Evolutionary conservation across 352 stramenopile genomes (phyloP).

Genomic region (Pythium guiyangense): DNA sequence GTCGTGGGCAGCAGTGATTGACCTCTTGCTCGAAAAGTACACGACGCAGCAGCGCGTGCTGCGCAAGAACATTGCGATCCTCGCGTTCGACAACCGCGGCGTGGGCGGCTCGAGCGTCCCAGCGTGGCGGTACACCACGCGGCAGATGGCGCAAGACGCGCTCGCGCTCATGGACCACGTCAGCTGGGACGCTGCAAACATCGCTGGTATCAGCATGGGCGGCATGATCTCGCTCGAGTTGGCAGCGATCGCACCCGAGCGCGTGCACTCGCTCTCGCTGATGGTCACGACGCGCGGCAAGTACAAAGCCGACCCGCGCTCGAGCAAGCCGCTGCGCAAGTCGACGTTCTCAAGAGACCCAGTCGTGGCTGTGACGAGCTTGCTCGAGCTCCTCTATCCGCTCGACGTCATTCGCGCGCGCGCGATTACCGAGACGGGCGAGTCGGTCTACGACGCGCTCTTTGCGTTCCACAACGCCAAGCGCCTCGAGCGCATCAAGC

Average conservation of each 20-base stretch:
- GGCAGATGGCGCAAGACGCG: constrained; percentile 52
- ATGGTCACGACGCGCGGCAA: constrained; percentile 54
- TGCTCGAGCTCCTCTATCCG: constrained; percentile 57
- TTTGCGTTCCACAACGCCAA: constrained; percentile 33
- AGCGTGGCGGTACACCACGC: constrained; percentile 53
- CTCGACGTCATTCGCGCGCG: constrained; percentile 25
- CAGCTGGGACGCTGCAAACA: constrained; percentile 42
- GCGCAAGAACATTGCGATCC: constrained; percentile 22
- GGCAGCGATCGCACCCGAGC: constrained; percentile 28
- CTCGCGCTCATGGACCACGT: constrained; percentile 50
- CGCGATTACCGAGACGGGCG: constrained; percentile 24
- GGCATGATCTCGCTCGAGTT: constrained; percentile 72
- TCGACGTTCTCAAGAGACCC: constrained; percentile 33
- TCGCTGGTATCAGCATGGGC: constrained; percentile 53
- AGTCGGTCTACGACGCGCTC: constrained; percentile 36
- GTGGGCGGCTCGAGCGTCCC: constrained; percentile 34
- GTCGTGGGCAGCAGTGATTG: constrained; percentile 16
- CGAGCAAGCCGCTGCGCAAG: constrained; percentile 24
- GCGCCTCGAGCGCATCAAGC: constrained; percentile 12
- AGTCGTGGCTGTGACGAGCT: constrained; percentile 32
- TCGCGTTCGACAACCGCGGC: constrained; percentile 50
- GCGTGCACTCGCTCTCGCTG: constrained; percentile 55
- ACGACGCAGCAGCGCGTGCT: neutral
- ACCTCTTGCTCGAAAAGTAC: constrained; percentile 18
- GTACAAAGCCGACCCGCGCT: constrained; percentile 29